Base-by-base conservation (phyloP, 371 early-diverging fungal species). In the Rhizomucor pusillus region DNA sequence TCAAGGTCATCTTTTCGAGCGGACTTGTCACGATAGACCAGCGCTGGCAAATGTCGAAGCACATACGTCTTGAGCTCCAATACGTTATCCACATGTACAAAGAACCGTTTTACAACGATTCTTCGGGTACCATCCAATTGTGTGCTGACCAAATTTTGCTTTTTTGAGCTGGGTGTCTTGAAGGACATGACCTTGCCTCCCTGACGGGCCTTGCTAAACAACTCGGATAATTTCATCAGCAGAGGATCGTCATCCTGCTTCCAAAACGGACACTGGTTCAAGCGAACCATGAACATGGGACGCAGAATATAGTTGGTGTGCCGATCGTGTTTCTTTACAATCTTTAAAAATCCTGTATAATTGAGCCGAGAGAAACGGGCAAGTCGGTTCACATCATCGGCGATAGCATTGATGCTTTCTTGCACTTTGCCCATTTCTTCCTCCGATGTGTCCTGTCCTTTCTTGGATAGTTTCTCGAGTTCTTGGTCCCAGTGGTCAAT, bases 21-120 rank as follows among this genome's bases (percentile, higher is more conserved):
- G 59, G 86, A 87, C 52, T 83, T 80, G 59, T 86, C 81, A 6
- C 82, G 77, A 69, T 95, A 99, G 24, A 99, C 86, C 54, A 98
- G 79, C 23, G 99, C 95, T 5, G 99, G 99, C 43, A 99, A 82
- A 66, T 98, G 88, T 65, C 91, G 90, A 43, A 99, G 82, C 41
- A 99, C 94, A 62, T 84, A 80, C 22, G 90, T 86, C 68, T 97
- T 95, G 57, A 99, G 85, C 62, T 97, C 97, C 57, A 93, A 87
- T 16, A 99, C 90, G 70, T 99, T 98, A 66, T 99, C 98, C 0
- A 92, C 88, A 56, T 95, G 95, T 1, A 99, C 95, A 96, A 99
- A 99, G 79, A 93, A 99, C 67, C 98, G 60, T 45, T 71, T 75
- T 18, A 75, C 60, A 3, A 75, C 54, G 24, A 63, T 63, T n/a